Evolutionary conservation across 2,329 filamentous ascomycete species (phyloP), one percentile per base, ranked within the genome.

Genomic region (Graphilbum fragrans): DNA sequence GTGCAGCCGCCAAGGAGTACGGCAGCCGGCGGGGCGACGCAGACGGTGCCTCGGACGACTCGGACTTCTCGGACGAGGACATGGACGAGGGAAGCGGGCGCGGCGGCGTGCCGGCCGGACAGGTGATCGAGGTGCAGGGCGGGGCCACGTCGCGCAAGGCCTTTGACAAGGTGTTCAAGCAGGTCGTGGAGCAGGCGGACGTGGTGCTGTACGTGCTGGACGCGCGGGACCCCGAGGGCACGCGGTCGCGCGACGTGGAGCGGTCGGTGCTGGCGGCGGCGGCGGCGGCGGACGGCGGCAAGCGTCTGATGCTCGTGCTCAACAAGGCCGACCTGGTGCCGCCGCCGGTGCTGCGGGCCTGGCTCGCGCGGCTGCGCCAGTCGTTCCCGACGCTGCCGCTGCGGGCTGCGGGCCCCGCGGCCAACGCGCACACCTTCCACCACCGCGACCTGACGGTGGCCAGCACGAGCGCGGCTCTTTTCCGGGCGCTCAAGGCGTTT

Each of bases 311-410:
- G 45, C 77, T 95, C 45, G 77, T 95, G 44, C 70, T 95, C 51
- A 95, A 95, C 79, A 95, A 95, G 74, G 88, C 94, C 58, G 88
- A 95, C 59, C 73, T 95, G 43, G 74, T 95, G 36, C 88, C 88
- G 3, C 77, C 85, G 19, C 71, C 79, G 37, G 82, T 90, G 12
- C 76, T 95, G 35, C 86, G 85, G 58, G 77, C 73, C 53, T 95
- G 88, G 88, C 77, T 95, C 50, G 62, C 74, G 44, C 79, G 94
- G 61, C 74, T 95, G 48, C 82, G 86, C 47, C 77, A 86, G 50
- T 94, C 83, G 59, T 94, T 95, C 70, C 88, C 88, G 23, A 94
- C 88, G 7, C 70, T 95, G 29, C 88, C 88, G 19, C 77, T 95
- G 40, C 84, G 86, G 55, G 88, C 88, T 16, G 87, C 86, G 37